phyloP scores from a whole-genome alignment of 1,284 basidiomycete genomes.

The Fomitiporia mediterranea region DNA sequence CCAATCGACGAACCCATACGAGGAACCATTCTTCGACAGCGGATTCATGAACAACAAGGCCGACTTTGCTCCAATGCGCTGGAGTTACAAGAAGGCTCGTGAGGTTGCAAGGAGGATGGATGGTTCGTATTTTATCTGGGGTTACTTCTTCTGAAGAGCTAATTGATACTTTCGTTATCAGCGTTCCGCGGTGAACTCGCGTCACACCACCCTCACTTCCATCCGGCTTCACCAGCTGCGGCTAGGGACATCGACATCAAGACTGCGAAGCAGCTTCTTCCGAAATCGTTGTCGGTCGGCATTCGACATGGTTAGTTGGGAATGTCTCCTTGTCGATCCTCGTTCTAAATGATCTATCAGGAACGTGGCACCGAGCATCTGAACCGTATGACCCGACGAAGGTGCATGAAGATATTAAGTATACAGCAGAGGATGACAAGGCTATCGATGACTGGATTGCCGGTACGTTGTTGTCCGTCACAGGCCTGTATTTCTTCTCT shows the following conservation, averaged over 20 bases:
- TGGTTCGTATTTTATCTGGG: constrained; percentile 37
- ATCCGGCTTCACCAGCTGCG: constrained; percentile 59
- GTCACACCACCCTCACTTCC: constrained; percentile 70
- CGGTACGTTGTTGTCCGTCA: constrained; percentile 22
- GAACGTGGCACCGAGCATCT: constrained; percentile 56
- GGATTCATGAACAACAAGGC: constrained; percentile 76
- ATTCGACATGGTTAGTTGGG: constrained; percentile 59
- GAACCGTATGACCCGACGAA: constrained; percentile 52
- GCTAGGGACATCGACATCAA: constrained; percentile 58
- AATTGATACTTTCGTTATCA: constrained; percentile 25
- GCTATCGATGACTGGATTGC: constrained; percentile 67
- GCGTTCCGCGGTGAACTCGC: constrained; percentile 66
- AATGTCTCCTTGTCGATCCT: constrained; percentile 26
- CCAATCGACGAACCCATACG: constrained; percentile 53
- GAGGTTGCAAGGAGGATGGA: constrained; percentile 69
- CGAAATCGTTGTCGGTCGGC: constrained; percentile 58
- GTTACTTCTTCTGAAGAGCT: too few relatives aligned
- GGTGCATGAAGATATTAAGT: constrained; percentile 60
- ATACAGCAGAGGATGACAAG: constrained; percentile 59
- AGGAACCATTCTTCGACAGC: constrained; percentile 60
- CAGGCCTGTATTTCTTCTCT: neutral
- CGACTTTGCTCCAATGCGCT: constrained; percentile 67
- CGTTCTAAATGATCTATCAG: constrained; percentile 23
- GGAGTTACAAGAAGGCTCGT: constrained; percentile 72
- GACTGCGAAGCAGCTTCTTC: constrained; percentile 60